Conservation (phyloP, 2,329 filamentous ascomycete genomes). For the Epichloe coenophiala region DNA sequence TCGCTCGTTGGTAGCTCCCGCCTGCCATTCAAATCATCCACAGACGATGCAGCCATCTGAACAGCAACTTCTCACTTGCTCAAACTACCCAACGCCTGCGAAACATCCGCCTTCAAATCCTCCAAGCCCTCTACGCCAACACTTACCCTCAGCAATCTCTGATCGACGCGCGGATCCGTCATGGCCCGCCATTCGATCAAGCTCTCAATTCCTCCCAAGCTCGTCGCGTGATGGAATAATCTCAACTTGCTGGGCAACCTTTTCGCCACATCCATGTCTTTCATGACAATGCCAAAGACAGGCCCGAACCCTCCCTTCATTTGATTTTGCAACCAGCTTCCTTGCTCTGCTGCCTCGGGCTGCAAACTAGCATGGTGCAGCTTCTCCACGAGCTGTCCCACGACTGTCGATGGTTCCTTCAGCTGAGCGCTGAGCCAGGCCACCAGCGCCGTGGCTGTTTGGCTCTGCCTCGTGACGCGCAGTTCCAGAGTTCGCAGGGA, state of each 20-base stretch:
- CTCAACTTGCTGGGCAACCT: conserved; percentile 62
- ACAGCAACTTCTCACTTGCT: background rate
- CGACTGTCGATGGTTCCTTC: conserved; percentile 20
- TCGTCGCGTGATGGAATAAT: conserved; percentile 91
- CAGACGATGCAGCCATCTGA: too few species aligned
- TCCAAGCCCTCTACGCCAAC: conserved; percentile 78
- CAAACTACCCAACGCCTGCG: conserved; percentile 50
- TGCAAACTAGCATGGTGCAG: conserved; percentile 75
- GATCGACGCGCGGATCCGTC: conserved; percentile 63
- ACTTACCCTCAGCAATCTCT: conserved; percentile 63
- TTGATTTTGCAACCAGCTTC: conserved; percentile 65
- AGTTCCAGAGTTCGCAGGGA: conserved; percentile 78
- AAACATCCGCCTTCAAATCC: conserved; percentile 66
- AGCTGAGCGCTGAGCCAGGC: conserved; percentile 51
- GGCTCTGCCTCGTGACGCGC: conserved; percentile 63
- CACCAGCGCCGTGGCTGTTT: conserved; percentile 56
- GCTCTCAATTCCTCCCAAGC: conserved; percentile 85
- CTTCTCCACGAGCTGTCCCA: conserved; percentile 41
- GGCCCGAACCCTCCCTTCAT: conserved; percentile 88
- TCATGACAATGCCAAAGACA: conserved; percentile 67
- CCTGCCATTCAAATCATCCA: background rate
- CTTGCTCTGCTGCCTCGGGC: conserved; percentile 38
- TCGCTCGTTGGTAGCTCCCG: background rate
- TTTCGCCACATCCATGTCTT: conserved; percentile 45
- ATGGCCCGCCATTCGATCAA: conserved; percentile 94